A percentile compares a stretch with the other conserved stretches of the same genome.
These are phyloP conservation scores for Puccinia polysora DNA, from an alignment of 1,284 basidiomycete genomes.

Conservation along the genomic window DNA sequence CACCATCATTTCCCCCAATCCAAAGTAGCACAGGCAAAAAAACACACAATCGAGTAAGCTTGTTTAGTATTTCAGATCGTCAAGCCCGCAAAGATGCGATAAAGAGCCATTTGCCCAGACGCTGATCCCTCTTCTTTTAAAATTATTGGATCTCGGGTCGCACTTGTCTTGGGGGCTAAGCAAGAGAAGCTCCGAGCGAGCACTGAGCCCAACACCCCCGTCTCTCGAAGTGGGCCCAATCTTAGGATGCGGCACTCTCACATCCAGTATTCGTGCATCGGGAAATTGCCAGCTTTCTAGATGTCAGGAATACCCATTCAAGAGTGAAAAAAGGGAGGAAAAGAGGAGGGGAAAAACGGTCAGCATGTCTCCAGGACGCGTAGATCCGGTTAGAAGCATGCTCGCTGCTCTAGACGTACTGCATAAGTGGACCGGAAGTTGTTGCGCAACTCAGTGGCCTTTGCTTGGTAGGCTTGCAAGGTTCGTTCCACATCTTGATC, in stretches of 20 bases:
- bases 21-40: no score
- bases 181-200: no score
- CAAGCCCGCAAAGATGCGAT: no score
- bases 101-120: no score
- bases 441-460: constrained; percentile 5
- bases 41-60: no score
- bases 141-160: no score
- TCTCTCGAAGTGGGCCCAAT: background rate
- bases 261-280: constrained; percentile 41
- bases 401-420: background rate
- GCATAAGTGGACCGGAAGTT: constrained; percentile 4
- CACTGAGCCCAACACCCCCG: background rate
- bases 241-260: no score
- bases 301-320: no score
- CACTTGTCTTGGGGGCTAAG: no score
- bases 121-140: no score
- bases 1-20: no score
- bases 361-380: background rate
- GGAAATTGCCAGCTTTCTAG: constrained; percentile 32
- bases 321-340: background rate
- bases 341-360: background rate
- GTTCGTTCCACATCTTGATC: constrained; percentile 4
- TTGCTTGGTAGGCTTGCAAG: constrained; percentile 21
- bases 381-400: background rate
- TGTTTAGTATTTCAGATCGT: no score